Base-by-base conservation (phyloP, 768 basidiomycete genomes). In the Xanthoconium stramineum region DNA sequence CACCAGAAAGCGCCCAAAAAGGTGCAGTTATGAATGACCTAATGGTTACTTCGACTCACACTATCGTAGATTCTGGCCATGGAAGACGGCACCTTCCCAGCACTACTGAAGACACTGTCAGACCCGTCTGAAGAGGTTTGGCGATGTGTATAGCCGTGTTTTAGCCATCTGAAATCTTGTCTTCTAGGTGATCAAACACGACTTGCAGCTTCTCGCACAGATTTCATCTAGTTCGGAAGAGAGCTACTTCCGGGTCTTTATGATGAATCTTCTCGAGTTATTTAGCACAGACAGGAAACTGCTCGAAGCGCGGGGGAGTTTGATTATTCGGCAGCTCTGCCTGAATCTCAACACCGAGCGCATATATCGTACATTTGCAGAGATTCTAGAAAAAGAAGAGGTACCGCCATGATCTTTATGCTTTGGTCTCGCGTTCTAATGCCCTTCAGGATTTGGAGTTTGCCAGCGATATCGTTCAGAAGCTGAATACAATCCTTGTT, bases 1-100 rank as follows among this genome's bases (percentile, higher is more conserved):
- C 97, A 99, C 73, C 91, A 95, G 69, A 98, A 98, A 67, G 94
- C 94, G 13, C 97, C 97, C 0, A 91, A 88, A 74, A 96, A 96
- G 84, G 94, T 89, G 66, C 51, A 12, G 40, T 50, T 35, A 6
- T 19, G 4, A 6, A 29, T 43, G 17, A 30, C 19, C 5, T 11
- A 6, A 7, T 15, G 9, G 36, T 45, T n/a, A 14, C 39, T 29
- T 50, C 28, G 17, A 32, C 53, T 60, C 17, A 63, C 39, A 6
- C 6, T 28, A 11, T 48, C 0, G 5, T 45, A 98, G 95, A 96
- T 97, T 58, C 76, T 98, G 43, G 89, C 93, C 0, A 89, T 96
- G 84, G 93, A 98, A 64, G 96, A 98, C 63, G 94, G 93, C 17
- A 98, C 95, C 3, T 98, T 98, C 73, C 94, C 95, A 20, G 93